Conservation (phyloP, 75 land plant genomes). For the Larix kaempferi region DNA sequence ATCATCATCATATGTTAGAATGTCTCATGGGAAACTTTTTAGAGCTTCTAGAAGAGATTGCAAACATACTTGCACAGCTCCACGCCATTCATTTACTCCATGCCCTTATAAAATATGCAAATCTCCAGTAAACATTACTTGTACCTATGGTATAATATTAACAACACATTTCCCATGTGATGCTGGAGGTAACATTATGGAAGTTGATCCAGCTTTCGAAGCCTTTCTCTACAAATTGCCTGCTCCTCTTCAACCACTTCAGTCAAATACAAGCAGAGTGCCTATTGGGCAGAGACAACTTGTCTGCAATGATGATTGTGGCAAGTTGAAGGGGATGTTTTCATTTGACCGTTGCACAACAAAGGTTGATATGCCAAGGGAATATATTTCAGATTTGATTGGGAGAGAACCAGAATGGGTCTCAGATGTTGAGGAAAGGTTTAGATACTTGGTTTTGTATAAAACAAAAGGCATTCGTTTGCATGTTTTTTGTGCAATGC, state of each 20-base stretch:
- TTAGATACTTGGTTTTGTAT: constrained; percentile 70
- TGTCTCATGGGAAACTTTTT: neutral
- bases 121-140: constrained; percentile 24
- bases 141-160: constrained; percentile 32
- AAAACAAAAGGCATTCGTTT: constrained; percentile 57
- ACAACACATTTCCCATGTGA: constrained; percentile 35
- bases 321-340: constrained; percentile 26
- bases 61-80: constrained; percentile 32
- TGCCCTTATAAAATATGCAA: constrained; percentile 38
- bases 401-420: constrained; percentile 36
- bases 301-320: constrained; percentile 70
- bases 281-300: constrained; percentile 89
- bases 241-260: constrained; percentile 68
- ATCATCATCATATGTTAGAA: too few relatives aligned
- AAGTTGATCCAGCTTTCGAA: constrained; percentile 11
- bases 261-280: constrained; percentile 44
- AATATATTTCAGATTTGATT: constrained; percentile 16
- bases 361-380: constrained; percentile 15
- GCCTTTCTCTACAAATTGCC: constrained; percentile 53
- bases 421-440: constrained; percentile 34
- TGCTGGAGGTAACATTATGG: constrained; percentile 15
- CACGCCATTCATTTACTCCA: constrained; percentile 28
- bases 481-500: constrained; percentile 75
- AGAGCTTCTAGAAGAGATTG: constrained; percentile 43
- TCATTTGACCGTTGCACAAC: constrained; percentile 25